Percentiles rank a stretch among this genome's conserved stretches.
Evolutionary conservation across 352 stramenopile genomes (phyloP).

Genomic region (Phytopythium aichiense): DNA sequence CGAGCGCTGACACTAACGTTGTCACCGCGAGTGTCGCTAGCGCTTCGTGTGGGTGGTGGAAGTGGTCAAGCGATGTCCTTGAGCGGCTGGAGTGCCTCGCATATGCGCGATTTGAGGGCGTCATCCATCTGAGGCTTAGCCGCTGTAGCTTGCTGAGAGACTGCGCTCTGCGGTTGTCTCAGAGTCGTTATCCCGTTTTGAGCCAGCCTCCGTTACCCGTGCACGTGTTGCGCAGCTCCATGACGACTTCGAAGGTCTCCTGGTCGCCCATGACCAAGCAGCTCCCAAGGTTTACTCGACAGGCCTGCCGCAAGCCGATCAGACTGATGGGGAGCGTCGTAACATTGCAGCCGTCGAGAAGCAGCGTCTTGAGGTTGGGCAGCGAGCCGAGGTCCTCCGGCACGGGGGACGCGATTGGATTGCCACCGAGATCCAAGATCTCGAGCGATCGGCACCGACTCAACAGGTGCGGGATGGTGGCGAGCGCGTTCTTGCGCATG

Average conservation of each 20-base stretch:
- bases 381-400: slow-evolving; percentile 41
- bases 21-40: too few species aligned
- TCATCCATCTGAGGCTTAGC: too few species aligned
- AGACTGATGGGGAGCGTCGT: slow-evolving; percentile 61
- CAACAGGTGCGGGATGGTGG: slow-evolving; percentile 41
- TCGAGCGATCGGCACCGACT: slow-evolving; percentile 42
- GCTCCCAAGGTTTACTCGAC: slow-evolving; percentile 54
- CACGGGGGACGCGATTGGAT: slow-evolving; percentile 44
- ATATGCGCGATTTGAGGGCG: too few species aligned
- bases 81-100: not conserved
- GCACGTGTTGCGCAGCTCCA: slow-evolving; percentile 47
- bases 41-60: too few species aligned
- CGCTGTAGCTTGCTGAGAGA: not conserved
- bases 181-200: slow-evolving; percentile 29
- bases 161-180: not conserved
- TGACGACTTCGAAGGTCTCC: slow-evolving; percentile 61
- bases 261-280: slow-evolving; percentile 56
- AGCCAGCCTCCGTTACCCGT: slow-evolving; percentile 57
- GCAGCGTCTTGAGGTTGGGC: slow-evolving; percentile 54
- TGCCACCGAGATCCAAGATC: slow-evolving; percentile 68
- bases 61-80: not conserved
- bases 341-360: slow-evolving; percentile 51
- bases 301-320: slow-evolving; percentile 41
- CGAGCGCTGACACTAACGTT: too few species aligned
- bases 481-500: slow-evolving; percentile 57